Percentiles rank a stretch among this genome's conserved stretches.
These are phyloP conservation scores for Pleurotus djamor DNA, from an alignment of 768 basidiomycete genomes.

Conservation along the genomic window DNA sequence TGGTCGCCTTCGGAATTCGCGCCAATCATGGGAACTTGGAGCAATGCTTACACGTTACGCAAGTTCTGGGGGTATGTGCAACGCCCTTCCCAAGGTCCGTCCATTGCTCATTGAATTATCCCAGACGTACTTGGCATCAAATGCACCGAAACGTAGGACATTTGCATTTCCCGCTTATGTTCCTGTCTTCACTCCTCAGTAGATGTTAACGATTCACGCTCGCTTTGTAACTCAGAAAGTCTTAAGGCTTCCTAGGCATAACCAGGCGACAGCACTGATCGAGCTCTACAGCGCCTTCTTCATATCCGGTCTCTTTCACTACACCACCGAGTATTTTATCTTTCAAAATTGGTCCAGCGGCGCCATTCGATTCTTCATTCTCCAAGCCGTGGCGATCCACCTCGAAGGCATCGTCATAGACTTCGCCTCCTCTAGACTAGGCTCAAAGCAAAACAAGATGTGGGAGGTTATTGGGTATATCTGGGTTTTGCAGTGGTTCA, in stretches of 20 bases:
- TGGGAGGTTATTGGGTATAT: constrained; percentile 10
- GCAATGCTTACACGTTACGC: constrained; percentile 24
- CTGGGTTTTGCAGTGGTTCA: constrained; percentile 15
- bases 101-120: too few relatives aligned
- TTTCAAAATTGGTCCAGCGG: constrained; percentile 4
- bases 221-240: constrained; percentile 3
- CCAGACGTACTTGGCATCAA: constrained; percentile 31
- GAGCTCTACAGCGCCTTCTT: constrained; percentile 28
- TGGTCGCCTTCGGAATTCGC: constrained; percentile 23
- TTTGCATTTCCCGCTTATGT: background rate
- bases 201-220: background rate
- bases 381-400: constrained; percentile 26
- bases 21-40: constrained; percentile 21
- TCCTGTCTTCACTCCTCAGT: too few relatives aligned
- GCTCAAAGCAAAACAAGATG: background rate
- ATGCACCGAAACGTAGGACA: constrained; percentile 20
- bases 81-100: background rate
- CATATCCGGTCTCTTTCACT: constrained; percentile 26
- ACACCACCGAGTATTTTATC: constrained; percentile 17
- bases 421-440: constrained; percentile 3
- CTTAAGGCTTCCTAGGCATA: constrained; percentile 17
- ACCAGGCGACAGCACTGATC: constrained; percentile 17
- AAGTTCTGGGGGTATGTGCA: constrained; percentile 29
- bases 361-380: constrained; percentile 20
- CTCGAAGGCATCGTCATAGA: constrained; percentile 24